Evolutionary conservation across 2,329 filamentous ascomycete genomes (phyloP), one percentile per base, ranked within the genome.

Genomic region (Colletotrichum plurivorum): DNA sequence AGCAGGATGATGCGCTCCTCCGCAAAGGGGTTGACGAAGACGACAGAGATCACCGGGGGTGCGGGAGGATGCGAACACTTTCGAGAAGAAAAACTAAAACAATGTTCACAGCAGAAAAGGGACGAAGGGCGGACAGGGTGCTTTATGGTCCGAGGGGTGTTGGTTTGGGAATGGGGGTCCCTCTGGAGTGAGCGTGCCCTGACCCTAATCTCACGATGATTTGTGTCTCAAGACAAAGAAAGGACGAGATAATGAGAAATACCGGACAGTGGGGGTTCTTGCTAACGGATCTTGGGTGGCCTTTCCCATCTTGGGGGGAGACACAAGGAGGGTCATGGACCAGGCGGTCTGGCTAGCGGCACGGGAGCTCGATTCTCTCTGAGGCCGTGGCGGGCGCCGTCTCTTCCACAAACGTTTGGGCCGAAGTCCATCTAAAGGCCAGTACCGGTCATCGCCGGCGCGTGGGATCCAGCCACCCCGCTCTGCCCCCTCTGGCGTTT

Each of bases 131-230:
- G 55, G 41, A 20, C 5, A 10, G 39, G 9, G 10, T 54, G 49
- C 66, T 69, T 65, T 69, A 69, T 41, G 54, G 39, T 27, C 45
- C 20, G 13, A 16, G 41, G 41, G 13, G 41, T 6, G 10, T 15
- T n/a, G 20, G 10, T n/a, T 51, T 22, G 18, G 61, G 43, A 51
- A 49, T 31, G 45, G 54, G 45, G 52, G 12, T 31, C 18, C 16
- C 18, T 25, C 13, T n/a, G 51, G 31, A 36, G 31, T 10, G 10
- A 36, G 31, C 31, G 49, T 69, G 55, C 62, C 55, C 62, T 69
- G 41, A 45, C 57, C 67, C 64, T 70, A 70, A 63, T 63, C 57
- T 63, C 58, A 63, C 52, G 63, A 70, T 70, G 60, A 49, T 53
- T 31, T 25, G 31, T 58, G 57, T 63, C 63, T 63, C 64, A 45